Conservation (phyloP, 2,329 filamentous ascomycete genomes). For the Lasiodiplodia hormozganensis region DNA sequence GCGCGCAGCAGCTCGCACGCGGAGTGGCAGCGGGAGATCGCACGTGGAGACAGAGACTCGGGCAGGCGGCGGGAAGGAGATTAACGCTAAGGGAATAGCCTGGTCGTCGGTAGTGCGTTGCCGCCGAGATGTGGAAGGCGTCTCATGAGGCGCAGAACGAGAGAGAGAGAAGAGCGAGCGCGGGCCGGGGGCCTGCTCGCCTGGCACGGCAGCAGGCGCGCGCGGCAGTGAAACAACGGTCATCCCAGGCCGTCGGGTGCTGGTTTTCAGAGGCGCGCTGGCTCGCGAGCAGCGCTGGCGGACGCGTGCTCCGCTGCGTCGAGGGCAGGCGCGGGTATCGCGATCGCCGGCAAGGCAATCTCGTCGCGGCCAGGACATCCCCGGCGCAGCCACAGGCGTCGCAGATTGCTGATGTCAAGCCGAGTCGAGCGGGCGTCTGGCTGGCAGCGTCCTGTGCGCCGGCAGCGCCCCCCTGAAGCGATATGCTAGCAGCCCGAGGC, state of each 20-base stretch:
- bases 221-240: conserved; percentile 23
- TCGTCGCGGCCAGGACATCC: conserved; percentile 25
- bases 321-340: conserved; percentile 17
- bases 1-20: background rate
- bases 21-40: conserved; percentile 25
- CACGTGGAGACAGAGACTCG: conserved; percentile 12
- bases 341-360: conserved; percentile 26
- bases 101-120: conserved; percentile 14
- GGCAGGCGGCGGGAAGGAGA: conserved; percentile 7
- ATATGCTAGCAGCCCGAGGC: conserved; percentile 23
- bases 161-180: background rate
- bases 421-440: conserved; percentile 26
- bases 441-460: conserved; percentile 18
- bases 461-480: conserved; percentile 20
- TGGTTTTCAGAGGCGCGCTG: conserved; percentile 3
- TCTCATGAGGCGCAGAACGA: background rate
- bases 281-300: background rate
- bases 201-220: conserved; percentile 22
- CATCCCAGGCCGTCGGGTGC: conserved; percentile 23
- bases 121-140: background rate
- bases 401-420: conserved; percentile 27
- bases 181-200: conserved; percentile 5
- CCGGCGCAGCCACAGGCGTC: conserved; percentile 26
- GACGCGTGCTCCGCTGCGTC: background rate
- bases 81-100: conserved; percentile 7